Percentiles rank a stretch among this genome's conserved stretches.
Conservation (phyloP, 371 early-diverging fungal genomes). For the Mortierella sp. region DNA sequence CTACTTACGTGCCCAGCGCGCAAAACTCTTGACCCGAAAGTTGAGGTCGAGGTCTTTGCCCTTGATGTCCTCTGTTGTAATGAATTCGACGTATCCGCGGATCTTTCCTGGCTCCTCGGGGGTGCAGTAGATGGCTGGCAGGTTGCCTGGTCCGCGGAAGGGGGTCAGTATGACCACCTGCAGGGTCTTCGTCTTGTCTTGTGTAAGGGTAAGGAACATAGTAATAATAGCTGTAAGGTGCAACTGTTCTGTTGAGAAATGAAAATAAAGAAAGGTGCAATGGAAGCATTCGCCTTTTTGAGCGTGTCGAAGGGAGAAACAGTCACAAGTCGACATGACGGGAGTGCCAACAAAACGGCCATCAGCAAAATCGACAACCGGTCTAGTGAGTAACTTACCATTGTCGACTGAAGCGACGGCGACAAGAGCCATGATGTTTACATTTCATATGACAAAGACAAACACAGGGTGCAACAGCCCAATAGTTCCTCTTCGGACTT, state of each 20-base stretch:
- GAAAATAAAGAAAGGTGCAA: neutral
- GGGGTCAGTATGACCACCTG: constrained; percentile 30
- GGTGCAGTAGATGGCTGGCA: constrained; percentile 41
- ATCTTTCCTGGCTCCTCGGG: constrained; percentile 32
- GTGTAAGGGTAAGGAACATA: constrained; percentile 16
- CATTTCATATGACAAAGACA: too few species aligned
- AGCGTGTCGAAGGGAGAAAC: neutral
- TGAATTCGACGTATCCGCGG: constrained; percentile 39
- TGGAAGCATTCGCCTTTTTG: neutral
- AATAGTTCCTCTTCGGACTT: too few species aligned
- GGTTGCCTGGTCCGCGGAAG: constrained; percentile 41
- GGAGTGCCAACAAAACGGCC: too few species aligned
- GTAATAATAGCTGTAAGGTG: constrained; percentile 15
- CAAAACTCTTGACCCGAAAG: constrained; percentile 44
- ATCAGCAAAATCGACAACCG: neutral
- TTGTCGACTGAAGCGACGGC: neutral
- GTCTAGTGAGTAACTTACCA: neutral
- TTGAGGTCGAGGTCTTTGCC: constrained; percentile 34
- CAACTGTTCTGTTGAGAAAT: neutral
- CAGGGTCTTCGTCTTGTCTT: constrained; percentile 22
- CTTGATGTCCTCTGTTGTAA: constrained; percentile 35
- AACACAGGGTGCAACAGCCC: too few species aligned
- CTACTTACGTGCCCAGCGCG: constrained; percentile 38
- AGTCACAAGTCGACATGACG: constrained; percentile 1
- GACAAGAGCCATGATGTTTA: too few species aligned